Conservation (phyloP, 139 green algal species). For the Chlamydomonas sp. region DNA sequence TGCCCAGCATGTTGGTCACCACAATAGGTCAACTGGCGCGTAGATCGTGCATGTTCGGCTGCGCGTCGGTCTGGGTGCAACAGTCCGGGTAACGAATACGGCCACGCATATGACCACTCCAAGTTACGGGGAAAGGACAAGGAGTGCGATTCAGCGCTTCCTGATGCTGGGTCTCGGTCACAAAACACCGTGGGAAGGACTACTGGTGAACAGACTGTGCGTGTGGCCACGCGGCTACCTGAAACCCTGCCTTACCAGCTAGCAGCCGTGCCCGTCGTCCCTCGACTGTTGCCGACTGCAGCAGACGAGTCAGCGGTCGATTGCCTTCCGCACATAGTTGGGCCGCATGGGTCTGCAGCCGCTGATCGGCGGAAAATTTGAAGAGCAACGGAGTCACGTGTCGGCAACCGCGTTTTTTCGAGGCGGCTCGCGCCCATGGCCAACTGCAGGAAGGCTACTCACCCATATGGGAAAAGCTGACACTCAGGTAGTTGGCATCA, state of each 20-base stretch:
- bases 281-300: not conserved
- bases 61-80: too few relatives aligned
- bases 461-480: slow-evolving; percentile 21
- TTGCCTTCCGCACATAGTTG: slow-evolving; percentile 11
- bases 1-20: too few relatives aligned
- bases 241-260: not conserved
- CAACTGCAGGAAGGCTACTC: not conserved
- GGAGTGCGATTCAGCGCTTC: too few relatives aligned
- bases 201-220: not conserved
- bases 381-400: not conserved
- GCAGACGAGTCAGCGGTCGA: slow-evolving; percentile 16
- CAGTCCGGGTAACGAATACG: too few relatives aligned
- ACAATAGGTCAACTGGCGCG: too few relatives aligned
- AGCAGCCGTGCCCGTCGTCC: not conserved
- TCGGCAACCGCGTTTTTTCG: not conserved
- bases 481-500: slow-evolving; percentile 3
- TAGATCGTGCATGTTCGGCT: too few relatives aligned
- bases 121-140: too few relatives aligned
- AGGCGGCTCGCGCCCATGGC: too few relatives aligned
- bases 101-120: too few relatives aligned
- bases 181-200: too few relatives aligned
- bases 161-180: too few relatives aligned
- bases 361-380: not conserved
- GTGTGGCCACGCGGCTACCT: not conserved
- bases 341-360: slow-evolving; percentile 21